phyloP scores from a whole-genome alignment of 2,329 filamentous ascomycete genomes.

The Cytospora piceae region DNA sequence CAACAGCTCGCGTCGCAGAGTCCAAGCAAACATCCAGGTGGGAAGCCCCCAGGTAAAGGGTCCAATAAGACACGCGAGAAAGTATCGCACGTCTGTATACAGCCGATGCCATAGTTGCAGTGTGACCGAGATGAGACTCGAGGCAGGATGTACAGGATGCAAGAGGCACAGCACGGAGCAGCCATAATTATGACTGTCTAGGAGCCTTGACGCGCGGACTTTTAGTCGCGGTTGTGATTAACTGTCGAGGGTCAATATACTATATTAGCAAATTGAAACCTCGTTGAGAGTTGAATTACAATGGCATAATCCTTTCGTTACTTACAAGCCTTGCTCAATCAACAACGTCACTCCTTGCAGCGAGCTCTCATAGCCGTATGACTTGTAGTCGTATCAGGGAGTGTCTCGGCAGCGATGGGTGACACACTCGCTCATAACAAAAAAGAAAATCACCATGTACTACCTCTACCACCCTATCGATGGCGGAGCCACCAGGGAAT shows the following conservation, averaged over 20 bases:
- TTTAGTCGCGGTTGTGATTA: too few species aligned
- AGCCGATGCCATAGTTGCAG: conserved; percentile 8
- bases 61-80: not conserved
- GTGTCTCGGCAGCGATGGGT: not conserved
- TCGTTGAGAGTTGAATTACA: too few species aligned
- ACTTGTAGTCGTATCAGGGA: not conserved
- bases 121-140: not conserved
- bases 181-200: not conserved
- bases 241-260: too few species aligned
- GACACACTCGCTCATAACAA: not conserved
- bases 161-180: not conserved
- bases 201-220: not conserved
- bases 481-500: too few species aligned
- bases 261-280: too few species aligned
- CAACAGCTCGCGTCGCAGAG: not conserved
- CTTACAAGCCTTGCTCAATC: too few species aligned
- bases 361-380: not conserved
- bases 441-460: too few species aligned
- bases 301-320: too few species aligned
- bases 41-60: not conserved
- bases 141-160: not conserved
- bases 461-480: too few species aligned
- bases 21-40: conserved; percentile 6
- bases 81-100: not conserved
- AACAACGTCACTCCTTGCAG: too few species aligned